phyloP scores from a whole-genome alignment of 352 stramenopile species.

The Phytophthora meadii region DNA sequence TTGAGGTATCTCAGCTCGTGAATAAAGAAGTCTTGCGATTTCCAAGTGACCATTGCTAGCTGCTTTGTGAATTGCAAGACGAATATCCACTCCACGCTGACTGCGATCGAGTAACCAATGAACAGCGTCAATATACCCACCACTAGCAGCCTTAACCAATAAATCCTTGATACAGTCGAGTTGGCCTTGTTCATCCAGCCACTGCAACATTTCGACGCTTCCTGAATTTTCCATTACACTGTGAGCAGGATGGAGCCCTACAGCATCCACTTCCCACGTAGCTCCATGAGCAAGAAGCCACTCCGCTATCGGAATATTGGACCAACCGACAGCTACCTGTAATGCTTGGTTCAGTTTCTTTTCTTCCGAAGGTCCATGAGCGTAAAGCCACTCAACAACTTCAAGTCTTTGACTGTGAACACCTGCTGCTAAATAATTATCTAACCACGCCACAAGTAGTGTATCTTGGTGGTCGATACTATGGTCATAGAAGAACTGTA shows the following conservation, averaged over 20 bases:
- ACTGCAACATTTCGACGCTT: conserved; percentile 4
- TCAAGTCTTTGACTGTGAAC: not conserved
- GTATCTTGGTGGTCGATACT: not conserved
- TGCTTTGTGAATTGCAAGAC: not conserved
- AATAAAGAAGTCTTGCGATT: not conserved
- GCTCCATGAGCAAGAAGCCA: conserved; percentile 1
- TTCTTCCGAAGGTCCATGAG: not conserved
- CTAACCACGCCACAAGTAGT: not conserved
- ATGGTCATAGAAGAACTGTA: conserved; percentile 2
- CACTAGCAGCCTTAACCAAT: not conserved
- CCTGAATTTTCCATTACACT: not conserved
- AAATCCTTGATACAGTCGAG: not conserved
- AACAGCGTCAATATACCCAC: not conserved
- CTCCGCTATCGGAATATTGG: conserved; percentile 1
- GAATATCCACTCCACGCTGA: not conserved
- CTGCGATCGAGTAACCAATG: not conserved
- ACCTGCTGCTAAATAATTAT: not conserved
- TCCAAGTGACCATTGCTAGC: conserved; percentile 2
- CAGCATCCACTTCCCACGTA: not conserved
- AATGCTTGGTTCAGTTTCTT: not conserved
- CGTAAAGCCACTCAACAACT: not conserved
- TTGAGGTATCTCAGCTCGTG: not conserved
- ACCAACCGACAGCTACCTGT: not conserved
- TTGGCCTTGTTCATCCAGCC: not conserved
- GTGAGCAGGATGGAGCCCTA: not conserved